Percentiles rank a stretch among this genome's conserved stretches.
Evolutionary conservation across 2,329 filamentous ascomycete genomes (phyloP).

Genomic region (Alternaria sp.): DNA sequence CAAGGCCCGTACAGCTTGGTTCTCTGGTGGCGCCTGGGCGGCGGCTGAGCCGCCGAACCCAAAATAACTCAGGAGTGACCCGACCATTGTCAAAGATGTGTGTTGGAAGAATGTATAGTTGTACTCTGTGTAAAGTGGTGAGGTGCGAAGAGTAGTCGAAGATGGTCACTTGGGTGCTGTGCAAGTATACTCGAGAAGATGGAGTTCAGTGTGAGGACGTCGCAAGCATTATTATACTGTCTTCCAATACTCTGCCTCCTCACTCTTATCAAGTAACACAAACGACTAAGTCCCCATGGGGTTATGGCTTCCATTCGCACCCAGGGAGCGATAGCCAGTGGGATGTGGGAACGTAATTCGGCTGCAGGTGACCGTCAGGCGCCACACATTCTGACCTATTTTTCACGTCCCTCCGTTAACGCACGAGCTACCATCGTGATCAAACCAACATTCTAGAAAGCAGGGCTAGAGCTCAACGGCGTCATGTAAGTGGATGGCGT

Average conservation of each 20-base stretch:
- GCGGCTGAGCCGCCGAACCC: conserved; percentile 32
- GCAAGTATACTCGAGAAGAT: conserved; percentile 11
- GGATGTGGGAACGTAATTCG: conserved; percentile 38
- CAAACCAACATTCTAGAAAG: conserved; percentile 19
- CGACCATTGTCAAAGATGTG: conserved; percentile 28
- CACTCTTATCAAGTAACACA: conserved; percentile 39
- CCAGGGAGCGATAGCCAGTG: conserved; percentile 31
- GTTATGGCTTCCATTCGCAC: conserved; percentile 39
- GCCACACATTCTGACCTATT: conserved; percentile 25
- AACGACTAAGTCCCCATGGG: conserved; percentile 37
- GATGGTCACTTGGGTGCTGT: neutral
- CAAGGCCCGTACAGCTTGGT: conserved; percentile 52
- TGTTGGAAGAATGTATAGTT: neutral
- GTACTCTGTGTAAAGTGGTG: neutral
- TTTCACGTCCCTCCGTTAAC: conserved; percentile 18
- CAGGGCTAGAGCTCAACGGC: conserved; percentile 13
- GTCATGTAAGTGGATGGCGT: conserved; percentile 18
- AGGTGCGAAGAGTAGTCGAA: neutral
- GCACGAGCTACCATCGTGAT: conserved; percentile 36
- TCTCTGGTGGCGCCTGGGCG: conserved; percentile 23
- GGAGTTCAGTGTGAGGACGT: conserved; percentile 17
- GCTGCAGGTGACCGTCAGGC: conserved; percentile 28
- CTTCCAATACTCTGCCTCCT: conserved; percentile 18
- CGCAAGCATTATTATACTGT: conserved; percentile 34
- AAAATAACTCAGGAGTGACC: conserved; percentile 40